Percentiles rank a stretch among this genome's conserved stretches.
These are phyloP conservation scores for Esteya vermicola DNA, from an alignment of 2,329 filamentous ascomycete species.

Conservation along the genomic window DNA sequence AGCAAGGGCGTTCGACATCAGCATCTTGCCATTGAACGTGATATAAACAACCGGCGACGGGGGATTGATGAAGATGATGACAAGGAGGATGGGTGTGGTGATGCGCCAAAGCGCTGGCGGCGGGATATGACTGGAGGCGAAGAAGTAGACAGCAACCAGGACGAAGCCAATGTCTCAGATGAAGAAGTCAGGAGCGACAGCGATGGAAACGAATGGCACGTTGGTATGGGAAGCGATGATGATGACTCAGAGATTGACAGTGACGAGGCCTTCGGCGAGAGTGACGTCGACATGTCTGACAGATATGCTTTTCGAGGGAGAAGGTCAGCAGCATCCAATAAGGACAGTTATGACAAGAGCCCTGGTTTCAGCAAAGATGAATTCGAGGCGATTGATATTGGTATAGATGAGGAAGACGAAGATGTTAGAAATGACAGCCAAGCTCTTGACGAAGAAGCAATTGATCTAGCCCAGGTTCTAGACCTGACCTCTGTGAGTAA, in stretches of 20 bases:
- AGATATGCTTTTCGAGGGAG: conserved; percentile 48
- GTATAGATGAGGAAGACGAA: conserved; percentile 32
- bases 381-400: conserved; percentile 36
- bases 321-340: conserved; percentile 22
- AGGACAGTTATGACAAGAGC: conserved; percentile 16
- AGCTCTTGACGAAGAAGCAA: conserved; percentile 43
- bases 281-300: conserved; percentile 74
- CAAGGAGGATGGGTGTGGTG: conserved; percentile 21
- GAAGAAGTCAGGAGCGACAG: conserved; percentile 69
- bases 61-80: conserved; percentile 28
- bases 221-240: conserved; percentile 49
- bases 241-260: conserved; percentile 52
- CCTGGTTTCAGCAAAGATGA: conserved; percentile 28
- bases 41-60: conserved; percentile 24
- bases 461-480: conserved; percentile 41
- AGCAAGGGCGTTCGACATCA: conserved; percentile 24
- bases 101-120: conserved; percentile 19
- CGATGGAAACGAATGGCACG: conserved; percentile 72
- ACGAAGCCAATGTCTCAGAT: conserved; percentile 33
- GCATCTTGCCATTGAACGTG: conserved; percentile 35
- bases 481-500: conserved; percentile 40
- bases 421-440: conserved; percentile 40
- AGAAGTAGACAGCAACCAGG: conserved; percentile 20
- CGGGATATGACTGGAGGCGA: conserved; percentile 26
- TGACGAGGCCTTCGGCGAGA: conserved; percentile 75